Evolutionary conservation across 768 basidiomycete genomes (phyloP).

Genomic region (Nevesoporus exiguus): DNA sequence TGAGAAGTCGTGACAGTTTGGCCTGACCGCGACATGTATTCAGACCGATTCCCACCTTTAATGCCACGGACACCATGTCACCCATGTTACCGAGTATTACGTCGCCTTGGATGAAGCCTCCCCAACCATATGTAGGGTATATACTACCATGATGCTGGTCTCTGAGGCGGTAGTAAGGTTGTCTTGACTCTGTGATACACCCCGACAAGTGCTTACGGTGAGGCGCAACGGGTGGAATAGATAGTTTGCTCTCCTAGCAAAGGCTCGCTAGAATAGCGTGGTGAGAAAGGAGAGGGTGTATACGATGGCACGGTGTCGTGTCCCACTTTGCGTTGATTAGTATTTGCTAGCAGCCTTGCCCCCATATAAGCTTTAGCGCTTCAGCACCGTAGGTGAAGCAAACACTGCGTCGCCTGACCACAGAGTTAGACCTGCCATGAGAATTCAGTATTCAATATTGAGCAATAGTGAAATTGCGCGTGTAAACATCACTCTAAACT

Average conservation of each 20-base stretch:
- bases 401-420: background rate
- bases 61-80: slow-evolving; percentile 15
- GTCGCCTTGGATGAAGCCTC: slow-evolving; percentile 24
- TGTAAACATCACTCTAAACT: too few species aligned
- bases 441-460: too few species aligned
- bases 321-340: slow-evolving; percentile 3
- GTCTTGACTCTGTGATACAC: slow-evolving; percentile 31
- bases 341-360: background rate
- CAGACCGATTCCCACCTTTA: slow-evolving; percentile 19
- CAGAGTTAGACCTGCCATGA: background rate
- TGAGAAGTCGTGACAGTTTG: slow-evolving; percentile 4
- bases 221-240: background rate
- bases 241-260: slow-evolving; percentile 46
- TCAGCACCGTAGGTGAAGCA: background rate
- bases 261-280: slow-evolving; percentile 52
- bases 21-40: background rate
- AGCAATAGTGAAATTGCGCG: too few species aligned
- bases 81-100: slow-evolving; percentile 13
- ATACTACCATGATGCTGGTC: slow-evolving; percentile 23
- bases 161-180: slow-evolving; percentile 22
- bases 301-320: slow-evolving; percentile 43
- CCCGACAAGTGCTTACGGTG: slow-evolving; percentile 8
- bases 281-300: slow-evolving; percentile 49
- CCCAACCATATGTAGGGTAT: slow-evolving; percentile 20
- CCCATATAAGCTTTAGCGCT: too few species aligned